These are phyloP conservation scores for Nyctanthes arbortristis DNA, from an alignment of 257 asterid species.

Conservation along the genomic window DNA sequence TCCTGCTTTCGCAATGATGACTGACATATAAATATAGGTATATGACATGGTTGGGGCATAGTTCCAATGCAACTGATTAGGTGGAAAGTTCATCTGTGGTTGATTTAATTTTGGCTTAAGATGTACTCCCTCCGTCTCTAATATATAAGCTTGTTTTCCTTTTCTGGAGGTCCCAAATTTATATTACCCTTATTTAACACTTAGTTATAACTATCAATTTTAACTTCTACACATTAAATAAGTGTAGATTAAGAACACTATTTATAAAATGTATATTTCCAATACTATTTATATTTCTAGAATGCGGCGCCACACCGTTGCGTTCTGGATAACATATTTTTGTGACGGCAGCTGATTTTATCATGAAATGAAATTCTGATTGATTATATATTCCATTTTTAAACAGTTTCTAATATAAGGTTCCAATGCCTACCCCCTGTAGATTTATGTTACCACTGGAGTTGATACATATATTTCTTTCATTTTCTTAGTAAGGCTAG, in stretches of 20 bases:
- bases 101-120: slow-evolving; percentile 8
- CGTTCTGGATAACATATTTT: slow-evolving; percentile 10
- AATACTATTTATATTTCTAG: not conserved
- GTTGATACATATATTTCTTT: not conserved
- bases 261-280: no score
- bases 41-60: not conserved
- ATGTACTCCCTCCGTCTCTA: no score
- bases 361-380: slow-evolving; percentile 1
- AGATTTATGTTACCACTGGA: not conserved
- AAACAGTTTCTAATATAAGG: not conserved
- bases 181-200: no score
- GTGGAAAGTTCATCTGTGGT: slow-evolving; percentile 23
- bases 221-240: no score
- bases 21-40: slow-evolving; percentile 12
- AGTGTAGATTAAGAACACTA: no score
- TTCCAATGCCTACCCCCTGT: not conserved
- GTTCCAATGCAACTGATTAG: slow-evolving; percentile 11
- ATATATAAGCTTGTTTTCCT: no score
- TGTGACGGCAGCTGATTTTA: slow-evolving; percentile 9
- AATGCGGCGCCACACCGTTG: not conserved
- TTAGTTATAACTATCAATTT: no score
- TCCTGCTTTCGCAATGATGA: slow-evolving; percentile 15
- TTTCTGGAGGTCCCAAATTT: no score
- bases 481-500: no score
- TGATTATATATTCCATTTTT: not conserved